phyloP scores from a whole-genome alignment of 1,139 yeast genomes.

The Candida tropicalis region DNA sequence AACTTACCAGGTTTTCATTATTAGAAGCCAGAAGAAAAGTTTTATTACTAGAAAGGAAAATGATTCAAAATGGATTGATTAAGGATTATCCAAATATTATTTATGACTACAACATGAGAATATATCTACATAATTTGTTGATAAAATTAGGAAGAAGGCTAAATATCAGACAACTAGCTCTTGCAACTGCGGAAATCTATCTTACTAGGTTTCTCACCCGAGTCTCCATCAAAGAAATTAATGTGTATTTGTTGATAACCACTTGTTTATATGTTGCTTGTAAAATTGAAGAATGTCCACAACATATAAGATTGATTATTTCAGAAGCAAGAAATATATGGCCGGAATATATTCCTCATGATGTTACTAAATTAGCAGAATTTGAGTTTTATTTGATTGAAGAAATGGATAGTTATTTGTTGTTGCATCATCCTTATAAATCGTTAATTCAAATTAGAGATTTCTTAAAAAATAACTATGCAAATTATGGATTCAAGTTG shows the following conservation, averaged over 20 bases:
- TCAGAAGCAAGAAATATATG: slow-evolving; percentile 86
- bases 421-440: slow-evolving; percentile 88
- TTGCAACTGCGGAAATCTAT: slow-evolving; percentile 89
- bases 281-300: slow-evolving; percentile 94
- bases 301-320: slow-evolving; percentile 81
- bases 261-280: slow-evolving; percentile 89
- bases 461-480: slow-evolving; percentile 34
- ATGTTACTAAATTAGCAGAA: slow-evolving; percentile 90
- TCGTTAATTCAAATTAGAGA: slow-evolving; percentile 65
- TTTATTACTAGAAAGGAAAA: slow-evolving; percentile 43
- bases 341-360: slow-evolving; percentile 95
- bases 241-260: slow-evolving; percentile 76
- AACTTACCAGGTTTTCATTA: slow-evolving; percentile 41
- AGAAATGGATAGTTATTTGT: slow-evolving; percentile 78
- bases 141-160: slow-evolving; percentile 78
- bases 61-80: slow-evolving; percentile 50
- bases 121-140: slow-evolving; percentile 67
- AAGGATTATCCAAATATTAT: slow-evolving; percentile 47
- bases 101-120: slow-evolving; percentile 65
- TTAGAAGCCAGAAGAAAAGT: slow-evolving; percentile 43
- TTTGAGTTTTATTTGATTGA: slow-evolving; percentile 92
- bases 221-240: slow-evolving; percentile 78
- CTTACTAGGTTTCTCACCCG: slow-evolving; percentile 71
- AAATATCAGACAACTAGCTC: slow-evolving; percentile 75
- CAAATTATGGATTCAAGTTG: slow-evolving; percentile 38